Conservation (phyloP, 768 basidiomycete genomes). For the Dacryopinax spathularia region DNA sequence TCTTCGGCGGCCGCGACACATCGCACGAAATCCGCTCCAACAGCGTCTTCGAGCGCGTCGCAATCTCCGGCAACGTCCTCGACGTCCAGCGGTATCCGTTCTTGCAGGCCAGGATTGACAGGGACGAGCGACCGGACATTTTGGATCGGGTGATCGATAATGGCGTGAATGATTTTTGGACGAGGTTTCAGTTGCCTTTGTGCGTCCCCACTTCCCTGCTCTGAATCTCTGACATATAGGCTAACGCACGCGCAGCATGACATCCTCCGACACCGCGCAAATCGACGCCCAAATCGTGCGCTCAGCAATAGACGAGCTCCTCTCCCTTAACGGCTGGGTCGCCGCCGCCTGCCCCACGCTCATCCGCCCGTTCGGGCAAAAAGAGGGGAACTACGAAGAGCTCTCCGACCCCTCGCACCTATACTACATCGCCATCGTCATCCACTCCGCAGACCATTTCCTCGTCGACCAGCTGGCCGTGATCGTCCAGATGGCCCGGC, state of each 20-base stretch:
- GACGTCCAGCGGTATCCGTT: conserved; percentile 84
- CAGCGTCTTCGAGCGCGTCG: conserved; percentile 51
- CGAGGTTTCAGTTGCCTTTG: conserved; percentile 83
- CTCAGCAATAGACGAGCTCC: conserved; percentile 77
- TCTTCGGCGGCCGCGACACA: conserved; percentile 13
- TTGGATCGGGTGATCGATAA: conserved; percentile 59
- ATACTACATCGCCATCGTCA: conserved; percentile 88
- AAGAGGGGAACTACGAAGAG: conserved; percentile 77
- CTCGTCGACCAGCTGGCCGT: conserved; percentile 96
- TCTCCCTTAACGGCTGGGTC: conserved; percentile 97
- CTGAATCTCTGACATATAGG: too few species aligned
- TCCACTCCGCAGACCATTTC: conserved; percentile 98
- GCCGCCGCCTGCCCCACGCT: conserved; percentile 89
- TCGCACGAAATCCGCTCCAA: conserved; percentile 38
- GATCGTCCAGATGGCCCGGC: conserved; percentile 87
- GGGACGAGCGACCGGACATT: conserved; percentile 72
- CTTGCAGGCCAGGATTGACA: conserved; percentile 72
- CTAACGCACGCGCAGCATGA: conserved; percentile 50
- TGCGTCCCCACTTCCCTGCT: conserved; percentile 28
- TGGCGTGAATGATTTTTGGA: conserved; percentile 82
- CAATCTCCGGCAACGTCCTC: conserved; percentile 53
- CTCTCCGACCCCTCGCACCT: conserved; percentile 68
- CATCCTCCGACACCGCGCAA: conserved; percentile 66
- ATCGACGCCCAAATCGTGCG: conserved; percentile 84
- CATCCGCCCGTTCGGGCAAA: conserved; percentile 83